phyloP scores from a whole-genome alignment of 2,329 filamentous ascomycete species.

The Microcyclosporella mali region DNA sequence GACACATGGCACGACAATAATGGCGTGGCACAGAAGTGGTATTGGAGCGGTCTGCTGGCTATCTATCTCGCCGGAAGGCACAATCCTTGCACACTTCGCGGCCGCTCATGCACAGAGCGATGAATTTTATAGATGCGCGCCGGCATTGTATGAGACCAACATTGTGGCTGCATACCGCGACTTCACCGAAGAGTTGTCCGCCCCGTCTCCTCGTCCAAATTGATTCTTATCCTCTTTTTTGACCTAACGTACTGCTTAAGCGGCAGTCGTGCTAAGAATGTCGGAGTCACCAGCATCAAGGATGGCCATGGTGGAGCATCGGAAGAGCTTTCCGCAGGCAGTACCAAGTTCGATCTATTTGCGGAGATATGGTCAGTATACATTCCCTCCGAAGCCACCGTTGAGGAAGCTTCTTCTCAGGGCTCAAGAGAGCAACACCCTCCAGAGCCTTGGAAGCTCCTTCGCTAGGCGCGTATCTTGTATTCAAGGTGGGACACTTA shows the following conservation, averaged over 20 bases:
- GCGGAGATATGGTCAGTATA: conserved; percentile 38
- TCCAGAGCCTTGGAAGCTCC: conserved; percentile 34
- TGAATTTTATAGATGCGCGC: too few species aligned
- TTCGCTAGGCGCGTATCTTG: conserved; percentile 29
- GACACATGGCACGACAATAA: neutral
- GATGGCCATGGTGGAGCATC: conserved; percentile 94
- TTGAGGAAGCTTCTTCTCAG: conserved; percentile 73
- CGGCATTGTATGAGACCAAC: neutral
- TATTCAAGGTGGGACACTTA: conserved; percentile 53
- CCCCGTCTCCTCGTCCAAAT: neutral
- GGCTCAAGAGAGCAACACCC: conserved; percentile 47
- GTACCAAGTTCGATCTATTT: conserved; percentile 93
- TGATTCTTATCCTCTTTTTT: conserved; percentile 6
- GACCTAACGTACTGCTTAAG: conserved; percentile 27
- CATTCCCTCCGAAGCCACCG: conserved; percentile 73
- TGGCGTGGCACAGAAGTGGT: conserved; percentile 2
- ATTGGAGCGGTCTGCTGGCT: conserved; percentile 10
- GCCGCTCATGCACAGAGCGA: too few species aligned
- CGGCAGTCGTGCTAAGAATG: conserved; percentile 71
- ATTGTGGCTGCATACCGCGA: neutral
- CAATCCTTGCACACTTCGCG: neutral
- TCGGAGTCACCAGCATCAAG: conserved; percentile 95
- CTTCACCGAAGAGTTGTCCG: too few species aligned
- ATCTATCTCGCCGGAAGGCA: conserved; percentile 5
- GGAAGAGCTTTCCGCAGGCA: conserved; percentile 98